Conservation (phyloP, 2,329 filamentous ascomycete genomes). For the Reticulascus tulasneorum region DNA sequence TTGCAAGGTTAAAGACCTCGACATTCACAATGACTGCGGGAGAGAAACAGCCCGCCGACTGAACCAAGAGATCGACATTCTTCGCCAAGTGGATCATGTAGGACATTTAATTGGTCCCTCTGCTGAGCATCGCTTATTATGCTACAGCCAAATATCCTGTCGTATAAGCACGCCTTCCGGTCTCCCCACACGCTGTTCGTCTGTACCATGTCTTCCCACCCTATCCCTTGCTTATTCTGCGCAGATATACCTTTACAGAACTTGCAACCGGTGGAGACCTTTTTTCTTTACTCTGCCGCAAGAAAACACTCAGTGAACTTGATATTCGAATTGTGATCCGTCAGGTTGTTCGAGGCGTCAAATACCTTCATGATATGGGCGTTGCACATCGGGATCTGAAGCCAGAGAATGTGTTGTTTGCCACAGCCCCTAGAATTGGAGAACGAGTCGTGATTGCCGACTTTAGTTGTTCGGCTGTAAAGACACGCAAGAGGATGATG, state of each 20-base stretch:
- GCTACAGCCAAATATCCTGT: constrained; percentile 49
- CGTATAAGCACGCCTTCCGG: constrained; percentile 46
- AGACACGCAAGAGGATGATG: constrained; percentile 36
- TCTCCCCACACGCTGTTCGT: constrained; percentile 44
- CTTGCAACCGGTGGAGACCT: constrained; percentile 53
- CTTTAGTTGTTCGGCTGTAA: constrained; percentile 44
- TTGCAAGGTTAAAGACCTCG: constrained; percentile 62
- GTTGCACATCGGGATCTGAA: constrained; percentile 53
- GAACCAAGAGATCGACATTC: constrained; percentile 47
- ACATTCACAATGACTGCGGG: constrained; percentile 11
- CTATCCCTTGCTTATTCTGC: background rate
- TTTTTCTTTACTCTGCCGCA: constrained; percentile 41
- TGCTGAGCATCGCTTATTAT: constrained; percentile 10
- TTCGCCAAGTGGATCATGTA: constrained; percentile 52
- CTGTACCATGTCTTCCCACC: background rate
- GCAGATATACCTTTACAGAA: constrained; percentile 53
- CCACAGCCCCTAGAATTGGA: constrained; percentile 36
- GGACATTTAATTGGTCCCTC: too few relatives aligned
- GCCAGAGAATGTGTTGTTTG: constrained; percentile 49
- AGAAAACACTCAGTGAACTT: constrained; percentile 31
- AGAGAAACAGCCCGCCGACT: constrained; percentile 29
- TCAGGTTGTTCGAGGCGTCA: constrained; percentile 42
- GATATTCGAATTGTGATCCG: constrained; percentile 41
- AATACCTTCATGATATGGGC: constrained; percentile 44
- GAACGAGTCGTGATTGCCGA: constrained; percentile 49